Conservation (phyloP, 2,329 filamentous ascomycete genomes). For the Ascochyta rabiei region DNA sequence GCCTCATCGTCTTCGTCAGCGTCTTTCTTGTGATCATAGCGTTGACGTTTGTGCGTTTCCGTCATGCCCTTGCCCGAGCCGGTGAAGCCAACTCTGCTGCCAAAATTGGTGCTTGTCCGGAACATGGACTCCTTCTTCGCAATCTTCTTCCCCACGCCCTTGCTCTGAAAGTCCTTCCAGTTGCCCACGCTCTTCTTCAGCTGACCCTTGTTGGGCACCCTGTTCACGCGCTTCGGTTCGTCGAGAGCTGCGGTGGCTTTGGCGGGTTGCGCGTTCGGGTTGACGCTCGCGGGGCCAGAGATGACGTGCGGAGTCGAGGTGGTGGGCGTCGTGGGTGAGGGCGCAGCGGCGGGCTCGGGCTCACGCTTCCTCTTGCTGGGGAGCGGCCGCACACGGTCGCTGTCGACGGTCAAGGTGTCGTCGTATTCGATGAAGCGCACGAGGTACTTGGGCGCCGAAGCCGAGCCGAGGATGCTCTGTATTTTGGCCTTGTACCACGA, state of each 20-base stretch:
- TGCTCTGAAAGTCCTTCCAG: constrained; percentile 91
- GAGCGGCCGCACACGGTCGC: constrained; percentile 40
- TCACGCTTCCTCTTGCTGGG: constrained; percentile 69
- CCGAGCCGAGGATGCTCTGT: constrained; percentile 89
- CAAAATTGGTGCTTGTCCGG: constrained; percentile 83
- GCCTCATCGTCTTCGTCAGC: constrained; percentile 33
- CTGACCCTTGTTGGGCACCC: constrained; percentile 88
- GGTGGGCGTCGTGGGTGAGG: constrained; percentile 45
- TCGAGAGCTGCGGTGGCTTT: constrained; percentile 67
- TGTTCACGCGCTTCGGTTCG: constrained; percentile 71
- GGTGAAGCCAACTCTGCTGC: constrained; percentile 93
- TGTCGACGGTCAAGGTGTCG: constrained; percentile 78
- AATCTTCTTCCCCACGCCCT: constrained; percentile 63
- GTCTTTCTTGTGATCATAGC: constrained; percentile 72
- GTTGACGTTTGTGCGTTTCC: constrained; percentile 81
- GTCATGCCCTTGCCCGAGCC: constrained; percentile 96
- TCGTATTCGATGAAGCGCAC: constrained; percentile 95
- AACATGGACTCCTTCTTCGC: constrained; percentile 99
- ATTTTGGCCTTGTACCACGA: constrained; percentile 91
- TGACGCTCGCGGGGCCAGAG: constrained; percentile 69
- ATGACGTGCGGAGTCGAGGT: constrained; percentile 60
- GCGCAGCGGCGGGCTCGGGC: constrained; percentile 73
- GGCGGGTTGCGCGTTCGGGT: constrained; percentile 68
- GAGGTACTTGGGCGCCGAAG: constrained; percentile 87
- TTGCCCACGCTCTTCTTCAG: constrained; percentile 89